A percentile compares a stretch with the other conserved stretches of the same genome.
These are phyloP conservation scores for Physaria fendleri DNA, from an alignment of 345 rosid genomes.

Conservation along the genomic window DNA sequence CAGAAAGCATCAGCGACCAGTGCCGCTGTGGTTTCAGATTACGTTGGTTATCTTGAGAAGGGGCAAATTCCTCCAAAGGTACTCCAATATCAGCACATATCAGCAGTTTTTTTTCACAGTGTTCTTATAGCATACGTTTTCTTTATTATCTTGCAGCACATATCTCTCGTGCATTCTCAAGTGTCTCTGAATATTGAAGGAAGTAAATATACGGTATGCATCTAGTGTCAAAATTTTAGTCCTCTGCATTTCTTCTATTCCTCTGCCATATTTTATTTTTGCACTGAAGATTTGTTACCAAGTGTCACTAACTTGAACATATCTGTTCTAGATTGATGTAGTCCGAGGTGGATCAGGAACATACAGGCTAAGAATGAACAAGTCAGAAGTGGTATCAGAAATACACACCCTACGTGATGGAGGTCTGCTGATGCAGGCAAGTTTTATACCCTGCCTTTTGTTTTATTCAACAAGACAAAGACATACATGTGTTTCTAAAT, in stretches of 20 bases:
- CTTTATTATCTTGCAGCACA: slow-evolving; percentile 58
- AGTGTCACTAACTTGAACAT: neutral
- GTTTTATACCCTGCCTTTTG: slow-evolving; percentile 20
- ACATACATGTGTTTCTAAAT: neutral
- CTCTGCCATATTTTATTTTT: slow-evolving; percentile 2
- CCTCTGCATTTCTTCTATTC: neutral
- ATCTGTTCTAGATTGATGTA: slow-evolving; percentile 66
- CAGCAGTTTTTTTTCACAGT: too few species aligned
- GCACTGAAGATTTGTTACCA: neutral
- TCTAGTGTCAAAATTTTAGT: slow-evolving; percentile 6
- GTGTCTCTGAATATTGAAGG: slow-evolving; percentile 98
- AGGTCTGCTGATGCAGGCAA: slow-evolving; percentile 98
- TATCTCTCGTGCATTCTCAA: slow-evolving; percentile 93
- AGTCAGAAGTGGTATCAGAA: slow-evolving; percentile 89
- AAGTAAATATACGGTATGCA: slow-evolving; percentile 84
- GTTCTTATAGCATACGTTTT: slow-evolving; percentile 14
- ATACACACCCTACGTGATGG: slow-evolving; percentile 99
- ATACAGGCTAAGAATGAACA: slow-evolving; percentile 79
- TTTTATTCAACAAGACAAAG: neutral
- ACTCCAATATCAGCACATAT: neutral
- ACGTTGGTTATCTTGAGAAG: slow-evolving; percentile 94
- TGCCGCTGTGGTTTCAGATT: slow-evolving; percentile 95
- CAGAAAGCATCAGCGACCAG: slow-evolving; percentile 98
- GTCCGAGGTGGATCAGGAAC: slow-evolving; percentile 94
- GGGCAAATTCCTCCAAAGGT: slow-evolving; percentile 99